A percentile compares a stretch with the other conserved stretches of the same genome.
Conservation (phyloP, 805 yeast species). For the Wickerhamomyces rabaulensis region DNA sequence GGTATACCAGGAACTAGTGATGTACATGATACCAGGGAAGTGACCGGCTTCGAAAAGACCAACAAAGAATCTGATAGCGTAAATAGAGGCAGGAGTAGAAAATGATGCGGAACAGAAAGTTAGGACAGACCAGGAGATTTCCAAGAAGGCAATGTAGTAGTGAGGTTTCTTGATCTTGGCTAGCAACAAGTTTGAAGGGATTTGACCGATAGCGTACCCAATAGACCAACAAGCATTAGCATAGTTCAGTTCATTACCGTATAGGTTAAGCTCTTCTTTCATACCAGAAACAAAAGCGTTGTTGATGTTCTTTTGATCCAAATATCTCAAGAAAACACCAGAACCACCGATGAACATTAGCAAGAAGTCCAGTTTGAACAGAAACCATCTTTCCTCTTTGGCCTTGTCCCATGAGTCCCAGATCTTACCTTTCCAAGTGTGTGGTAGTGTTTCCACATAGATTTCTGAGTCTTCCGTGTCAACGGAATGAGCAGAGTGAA, state of each 20-base stretch:
- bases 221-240: slow-evolving; percentile 48
- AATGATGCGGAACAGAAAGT: slow-evolving; percentile 43
- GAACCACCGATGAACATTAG: slow-evolving; percentile 5
- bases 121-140: slow-evolving; percentile 49
- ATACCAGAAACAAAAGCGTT: slow-evolving; percentile 53
- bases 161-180: slow-evolving; percentile 38
- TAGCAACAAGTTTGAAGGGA: slow-evolving; percentile 48
- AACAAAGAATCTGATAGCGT: slow-evolving; percentile 48
- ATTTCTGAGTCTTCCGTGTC: neutral
- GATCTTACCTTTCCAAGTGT: slow-evolving; percentile 8
- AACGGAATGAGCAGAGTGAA: no score
- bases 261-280: slow-evolving; percentile 41
- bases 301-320: slow-evolving; percentile 47
- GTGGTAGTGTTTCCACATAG: slow-evolving; percentile 1
- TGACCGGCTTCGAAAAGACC: slow-evolving; percentile 53
- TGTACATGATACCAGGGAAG: slow-evolving; percentile 44
- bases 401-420: slow-evolving; percentile 12
- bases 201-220: slow-evolving; percentile 46
- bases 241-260: slow-evolving; percentile 49
- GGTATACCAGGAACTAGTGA: slow-evolving; percentile 44
- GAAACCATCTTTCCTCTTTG: slow-evolving; percentile 3
- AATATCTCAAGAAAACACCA: slow-evolving; percentile 27
- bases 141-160: slow-evolving; percentile 36
- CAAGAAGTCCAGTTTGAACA: slow-evolving; percentile 4
- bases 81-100: slow-evolving; percentile 35